phyloP scores from a whole-genome alignment of 1,284 basidiomycete species.

The Tylopilus sp. region DNA sequence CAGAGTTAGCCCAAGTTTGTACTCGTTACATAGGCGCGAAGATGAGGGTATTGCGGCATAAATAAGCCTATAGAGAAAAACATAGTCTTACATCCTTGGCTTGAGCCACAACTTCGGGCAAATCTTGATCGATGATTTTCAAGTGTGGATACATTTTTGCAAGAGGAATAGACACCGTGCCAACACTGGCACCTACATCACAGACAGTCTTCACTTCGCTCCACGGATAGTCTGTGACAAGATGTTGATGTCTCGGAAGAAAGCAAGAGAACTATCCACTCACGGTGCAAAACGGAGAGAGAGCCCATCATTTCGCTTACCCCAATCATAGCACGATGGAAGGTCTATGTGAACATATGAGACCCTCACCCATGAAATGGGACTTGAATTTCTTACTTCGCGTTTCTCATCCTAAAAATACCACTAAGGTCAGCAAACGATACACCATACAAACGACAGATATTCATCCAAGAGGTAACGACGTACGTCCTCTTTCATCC shows the following conservation, averaged over 20 bases:
- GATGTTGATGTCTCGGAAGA: background rate
- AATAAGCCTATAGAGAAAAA: background rate
- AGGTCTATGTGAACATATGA: conserved; percentile 16
- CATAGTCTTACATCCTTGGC: conserved; percentile 26
- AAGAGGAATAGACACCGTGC: conserved; percentile 41
- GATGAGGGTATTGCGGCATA: no score
- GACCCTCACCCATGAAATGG: background rate
- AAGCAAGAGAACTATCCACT: background rate
- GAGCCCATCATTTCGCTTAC: conserved; percentile 16
- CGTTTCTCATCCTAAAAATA: conserved; percentile 16
- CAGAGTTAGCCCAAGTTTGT: conserved; percentile 5
- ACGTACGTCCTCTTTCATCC: conserved; percentile 23
- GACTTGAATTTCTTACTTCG: conserved; percentile 11
- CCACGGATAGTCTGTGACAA: conserved; percentile 42
- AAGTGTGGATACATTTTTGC: conserved; percentile 39
- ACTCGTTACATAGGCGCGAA: no score
- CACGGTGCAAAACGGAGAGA: conserved; percentile 27
- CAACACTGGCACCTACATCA: conserved; percentile 48
- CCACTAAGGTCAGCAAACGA: background rate
- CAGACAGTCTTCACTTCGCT: conserved; percentile 38
- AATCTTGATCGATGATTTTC: conserved; percentile 44
- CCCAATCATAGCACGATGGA: conserved; percentile 25
- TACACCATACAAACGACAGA: background rate
- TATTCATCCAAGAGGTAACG: background rate
- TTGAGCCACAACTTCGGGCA: conserved; percentile 35